Conservation (phyloP, 768 basidiomycete species). For the Tubosaeta sp. region DNA sequence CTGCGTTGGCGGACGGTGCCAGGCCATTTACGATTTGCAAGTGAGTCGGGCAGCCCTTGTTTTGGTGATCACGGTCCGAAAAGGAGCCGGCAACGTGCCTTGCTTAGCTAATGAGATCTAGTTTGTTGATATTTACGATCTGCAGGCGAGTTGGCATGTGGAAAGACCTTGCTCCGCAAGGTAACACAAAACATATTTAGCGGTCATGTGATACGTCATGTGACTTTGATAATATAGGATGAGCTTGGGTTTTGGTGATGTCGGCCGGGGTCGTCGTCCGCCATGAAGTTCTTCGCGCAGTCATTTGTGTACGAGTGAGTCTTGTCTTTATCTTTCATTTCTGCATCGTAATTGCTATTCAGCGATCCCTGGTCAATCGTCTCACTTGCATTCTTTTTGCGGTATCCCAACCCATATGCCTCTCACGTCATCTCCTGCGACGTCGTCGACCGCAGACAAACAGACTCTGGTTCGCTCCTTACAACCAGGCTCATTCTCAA, state of each 20-base stretch:
- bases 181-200: too few species aligned
- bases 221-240: background rate
- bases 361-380: conserved; percentile 95
- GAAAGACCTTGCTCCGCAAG: too few species aligned
- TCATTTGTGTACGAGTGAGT: conserved; percentile 56
- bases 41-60: too few species aligned
- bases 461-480: conserved; percentile 67
- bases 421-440: conserved; percentile 93
- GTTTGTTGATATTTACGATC: too few species aligned
- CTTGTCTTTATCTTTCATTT: background rate
- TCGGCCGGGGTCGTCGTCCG: conserved; percentile 36
- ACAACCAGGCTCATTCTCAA: conserved; percentile 93
- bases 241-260: background rate
- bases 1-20: too few species aligned
- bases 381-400: conserved; percentile 88
- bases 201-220: conserved; percentile 4
- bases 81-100: too few species aligned
- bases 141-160: too few species aligned
- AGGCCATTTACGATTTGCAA: too few species aligned
- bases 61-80: too few species aligned
- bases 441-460: conserved; percentile 80
- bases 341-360: background rate
- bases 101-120: too few species aligned
- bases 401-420: conserved; percentile 95
- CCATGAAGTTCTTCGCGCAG: conserved; percentile 53